Percentiles rank a stretch among this genome's conserved stretches.
Conservation (phyloP, 495 filamentous ascomycete species). For the Xylona heveae region DNA sequence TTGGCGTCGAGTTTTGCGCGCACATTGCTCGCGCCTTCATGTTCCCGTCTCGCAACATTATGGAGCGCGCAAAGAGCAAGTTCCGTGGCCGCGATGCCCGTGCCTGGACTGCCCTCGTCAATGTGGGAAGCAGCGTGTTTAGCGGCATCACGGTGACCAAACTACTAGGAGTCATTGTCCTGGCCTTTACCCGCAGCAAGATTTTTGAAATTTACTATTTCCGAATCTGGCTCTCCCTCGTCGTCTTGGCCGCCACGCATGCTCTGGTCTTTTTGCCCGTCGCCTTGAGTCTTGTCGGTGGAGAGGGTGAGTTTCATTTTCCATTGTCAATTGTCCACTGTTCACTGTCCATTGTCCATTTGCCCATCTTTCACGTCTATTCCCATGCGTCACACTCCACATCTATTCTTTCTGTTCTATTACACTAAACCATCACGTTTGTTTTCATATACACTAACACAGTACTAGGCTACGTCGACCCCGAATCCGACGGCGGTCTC, state of each 20-base stretch:
- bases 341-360: constrained; percentile 2
- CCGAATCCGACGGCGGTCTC: constrained; percentile 62
- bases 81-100: constrained; percentile 63
- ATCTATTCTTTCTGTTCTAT: neutral
- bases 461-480: constrained; percentile 52
- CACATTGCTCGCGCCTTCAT: constrained; percentile 92
- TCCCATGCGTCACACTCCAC: neutral
- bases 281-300: constrained; percentile 66
- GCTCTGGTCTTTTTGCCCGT: constrained; percentile 85
- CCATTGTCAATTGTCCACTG: too few relatives aligned
- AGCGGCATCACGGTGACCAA: constrained; percentile 95
- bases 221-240: constrained; percentile 79
- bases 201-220: constrained; percentile 99
- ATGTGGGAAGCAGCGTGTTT: constrained; percentile 85
- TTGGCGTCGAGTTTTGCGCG: constrained; percentile 91
- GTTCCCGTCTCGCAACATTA: constrained; percentile 59
- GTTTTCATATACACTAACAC: neutral
- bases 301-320: constrained; percentile 50
- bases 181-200: constrained; percentile 89
- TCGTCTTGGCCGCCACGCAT: constrained; percentile 72
- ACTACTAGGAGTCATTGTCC: constrained; percentile 70
- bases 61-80: constrained; percentile 47
- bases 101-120: constrained; percentile 79
- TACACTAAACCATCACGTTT: neutral
- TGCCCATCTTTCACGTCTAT: constrained; percentile 5